phyloP scores from a whole-genome alignment of 768 basidiomycete species.

The Lactarius quietus region DNA sequence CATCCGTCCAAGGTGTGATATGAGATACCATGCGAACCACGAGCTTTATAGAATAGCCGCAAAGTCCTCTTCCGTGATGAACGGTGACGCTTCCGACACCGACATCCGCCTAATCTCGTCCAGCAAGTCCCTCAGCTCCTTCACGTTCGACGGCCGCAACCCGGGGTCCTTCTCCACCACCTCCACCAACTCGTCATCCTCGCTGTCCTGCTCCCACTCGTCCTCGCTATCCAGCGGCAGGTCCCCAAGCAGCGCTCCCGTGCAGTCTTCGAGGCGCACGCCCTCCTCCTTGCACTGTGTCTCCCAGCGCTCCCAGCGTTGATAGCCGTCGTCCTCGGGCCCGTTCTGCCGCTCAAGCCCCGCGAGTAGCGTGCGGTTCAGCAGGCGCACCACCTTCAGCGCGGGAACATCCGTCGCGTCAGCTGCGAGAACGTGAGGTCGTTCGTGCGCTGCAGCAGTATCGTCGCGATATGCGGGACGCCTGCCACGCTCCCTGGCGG shows the following conservation, averaged over 20 bases:
- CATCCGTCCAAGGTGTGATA: neutral
- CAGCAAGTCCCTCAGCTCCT: constrained; percentile 23
- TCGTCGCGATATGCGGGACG: constrained; percentile 38
- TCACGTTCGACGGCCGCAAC: constrained; percentile 26
- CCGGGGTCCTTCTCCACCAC: constrained; percentile 30
- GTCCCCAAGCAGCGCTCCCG: constrained; percentile 57
- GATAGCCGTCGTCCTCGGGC: constrained; percentile 39
- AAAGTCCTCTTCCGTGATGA: constrained; percentile 13
- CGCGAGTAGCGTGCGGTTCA: constrained; percentile 52
- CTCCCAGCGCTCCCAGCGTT: constrained; percentile 73
- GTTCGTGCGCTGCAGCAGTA: constrained; percentile 48
- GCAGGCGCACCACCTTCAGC: constrained; percentile 53
- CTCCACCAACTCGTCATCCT: constrained; percentile 35
- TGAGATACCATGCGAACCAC: neutral
- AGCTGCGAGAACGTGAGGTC: constrained; percentile 62
- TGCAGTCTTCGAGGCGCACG: constrained; percentile 72
- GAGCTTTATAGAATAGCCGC: constrained; percentile 11
- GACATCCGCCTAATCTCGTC: constrained; percentile 26
- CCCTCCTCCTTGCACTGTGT: constrained; percentile 45
- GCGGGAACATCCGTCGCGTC: constrained; percentile 51
- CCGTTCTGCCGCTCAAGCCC: constrained; percentile 56
- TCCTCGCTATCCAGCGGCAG: constrained; percentile 32
- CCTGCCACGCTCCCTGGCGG: constrained; percentile 38
- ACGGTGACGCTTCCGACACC: constrained; percentile 5
- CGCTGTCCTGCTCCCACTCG: constrained; percentile 33